A percentile compares a stretch with the other conserved stretches of the same genome.
Evolutionary conservation across 805 yeast genomes (phyloP).

Genomic region (Wickerhamiella alocasiicola): DNA sequence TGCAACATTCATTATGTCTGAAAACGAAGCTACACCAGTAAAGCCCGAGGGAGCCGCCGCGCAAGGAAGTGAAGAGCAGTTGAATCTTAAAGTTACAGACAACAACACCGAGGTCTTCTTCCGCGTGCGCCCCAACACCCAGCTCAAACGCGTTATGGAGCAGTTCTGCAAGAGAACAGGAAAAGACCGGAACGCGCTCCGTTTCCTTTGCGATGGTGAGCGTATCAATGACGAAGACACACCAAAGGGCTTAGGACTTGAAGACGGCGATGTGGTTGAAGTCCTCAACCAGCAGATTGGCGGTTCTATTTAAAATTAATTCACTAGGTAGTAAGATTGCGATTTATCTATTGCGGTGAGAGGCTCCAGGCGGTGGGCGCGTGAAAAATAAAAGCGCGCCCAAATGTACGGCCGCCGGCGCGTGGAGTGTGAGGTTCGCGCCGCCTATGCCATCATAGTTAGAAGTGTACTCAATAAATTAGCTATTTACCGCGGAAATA

Average conservation of each 20-base stretch:
- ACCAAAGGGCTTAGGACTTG: conserved; percentile 79
- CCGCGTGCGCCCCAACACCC: conserved; percentile 87
- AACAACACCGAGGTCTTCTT: conserved; percentile 88
- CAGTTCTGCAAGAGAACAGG: conserved; percentile 98
- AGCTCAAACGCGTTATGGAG: conserved; percentile 87
- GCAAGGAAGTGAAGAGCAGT: conserved; percentile 34
- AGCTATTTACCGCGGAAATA: too few species aligned
- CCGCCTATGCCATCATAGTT: too few species aligned
- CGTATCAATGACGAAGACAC: conserved; percentile 80
- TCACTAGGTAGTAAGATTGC: too few species aligned
- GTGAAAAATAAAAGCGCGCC: too few species aligned
- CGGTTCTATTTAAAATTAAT: conserved; percentile 12
- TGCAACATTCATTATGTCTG: conserved; percentile 7
- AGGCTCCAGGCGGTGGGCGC: too few species aligned
- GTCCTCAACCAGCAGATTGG: conserved; percentile 86
- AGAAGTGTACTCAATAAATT: too few species aligned
- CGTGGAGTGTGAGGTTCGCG: too few species aligned
- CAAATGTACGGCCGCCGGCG: too few species aligned
- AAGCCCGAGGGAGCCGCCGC: conserved; percentile 42
- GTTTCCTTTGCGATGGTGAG: conserved; percentile 89
- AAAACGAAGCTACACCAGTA: conserved; percentile 13
- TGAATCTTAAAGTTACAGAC: conserved; percentile 88
- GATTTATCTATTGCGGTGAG: too few species aligned
- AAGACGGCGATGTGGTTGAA: conserved; percentile 91
- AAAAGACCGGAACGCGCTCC: conserved; percentile 63